A percentile compares a stretch with the other conserved stretches of the same genome.
These are phyloP conservation scores for Iris macrosiphon DNA, from an alignment of 106 monocot genomes.

Conservation along the genomic window DNA sequence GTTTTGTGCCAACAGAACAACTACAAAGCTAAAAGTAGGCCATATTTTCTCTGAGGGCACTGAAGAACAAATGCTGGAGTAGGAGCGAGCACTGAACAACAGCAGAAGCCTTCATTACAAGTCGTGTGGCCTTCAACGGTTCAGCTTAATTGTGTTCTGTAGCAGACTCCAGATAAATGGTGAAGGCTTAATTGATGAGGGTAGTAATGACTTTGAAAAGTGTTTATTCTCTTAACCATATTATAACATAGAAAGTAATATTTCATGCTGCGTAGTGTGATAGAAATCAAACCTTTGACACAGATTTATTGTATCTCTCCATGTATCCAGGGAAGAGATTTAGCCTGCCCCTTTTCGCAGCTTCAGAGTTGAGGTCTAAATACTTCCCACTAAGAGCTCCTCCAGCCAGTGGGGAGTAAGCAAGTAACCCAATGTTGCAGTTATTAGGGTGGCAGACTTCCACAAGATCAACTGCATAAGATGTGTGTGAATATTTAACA, in stretches of 20 bases:
- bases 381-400: slow-evolving; percentile 89
- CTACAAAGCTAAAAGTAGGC: no score
- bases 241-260: background rate
- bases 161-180: background rate
- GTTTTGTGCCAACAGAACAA: no score
- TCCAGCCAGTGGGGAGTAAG: slow-evolving; percentile 81
- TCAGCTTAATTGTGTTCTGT: background rate
- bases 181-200: background rate
- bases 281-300: slow-evolving; percentile 55
- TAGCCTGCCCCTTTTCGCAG: slow-evolving; percentile 56
- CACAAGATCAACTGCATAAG: slow-evolving; percentile 72
- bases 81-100: no score
- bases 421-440: slow-evolving; percentile 80
- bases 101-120: no score
- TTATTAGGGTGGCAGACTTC: slow-evolving; percentile 95
- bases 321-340: slow-evolving; percentile 90
- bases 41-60: no score
- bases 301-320: slow-evolving; percentile 78
- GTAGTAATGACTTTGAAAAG: background rate
- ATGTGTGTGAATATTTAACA: background rate
- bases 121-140: background rate
- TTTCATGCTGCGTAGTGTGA: background rate
- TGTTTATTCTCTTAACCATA: background rate
- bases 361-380: slow-evolving; percentile 46
- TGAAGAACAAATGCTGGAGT: no score